A percentile compares a stretch with the other conserved stretches of the same genome.
These are phyloP conservation scores for Strobilomyces dryophilus DNA, from an alignment of 768 basidiomycete species.

Conservation along the genomic window DNA sequence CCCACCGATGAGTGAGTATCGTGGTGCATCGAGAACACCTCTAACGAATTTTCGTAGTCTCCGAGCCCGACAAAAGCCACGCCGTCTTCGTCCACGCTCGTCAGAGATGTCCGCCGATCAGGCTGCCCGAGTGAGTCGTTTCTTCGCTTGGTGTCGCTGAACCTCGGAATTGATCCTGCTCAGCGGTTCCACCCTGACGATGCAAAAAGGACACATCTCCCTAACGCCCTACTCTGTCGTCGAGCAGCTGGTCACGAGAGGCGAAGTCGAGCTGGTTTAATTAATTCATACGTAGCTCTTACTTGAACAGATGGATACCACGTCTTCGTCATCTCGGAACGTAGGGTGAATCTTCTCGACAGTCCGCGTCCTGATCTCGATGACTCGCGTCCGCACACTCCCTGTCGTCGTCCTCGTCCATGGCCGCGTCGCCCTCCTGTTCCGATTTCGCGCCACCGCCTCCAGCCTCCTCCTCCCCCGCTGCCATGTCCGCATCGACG, in stretches of 20 bases:
- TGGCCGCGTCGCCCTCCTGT: slow-evolving; percentile 32
- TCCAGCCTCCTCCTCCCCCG: slow-evolving; percentile 29
- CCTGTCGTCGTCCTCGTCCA: slow-evolving; percentile 42
- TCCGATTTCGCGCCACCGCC: slow-evolving; percentile 33
- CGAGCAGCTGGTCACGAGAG: slow-evolving; percentile 66
- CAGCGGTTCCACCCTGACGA: slow-evolving; percentile 68
- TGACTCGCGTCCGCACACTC: slow-evolving; percentile 36
- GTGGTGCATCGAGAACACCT: background rate
- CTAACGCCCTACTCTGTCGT: slow-evolving; percentile 73
- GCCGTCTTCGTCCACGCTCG: slow-evolving; percentile 84
- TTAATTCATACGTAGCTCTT: slow-evolving; percentile 18
- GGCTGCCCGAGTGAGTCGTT: slow-evolving; percentile 60
- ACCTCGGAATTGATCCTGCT: background rate
- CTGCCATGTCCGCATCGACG: slow-evolving; percentile 30
- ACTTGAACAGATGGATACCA: no score
- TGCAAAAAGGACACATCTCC: slow-evolving; percentile 80
- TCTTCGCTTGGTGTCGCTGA: background rate
- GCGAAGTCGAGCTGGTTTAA: slow-evolving; percentile 75
- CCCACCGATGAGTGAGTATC: slow-evolving; percentile 65
- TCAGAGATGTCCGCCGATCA: slow-evolving; percentile 60
- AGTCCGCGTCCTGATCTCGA: slow-evolving; percentile 42
- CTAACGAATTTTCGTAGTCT: slow-evolving; percentile 46
- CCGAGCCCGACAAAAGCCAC: slow-evolving; percentile 67
- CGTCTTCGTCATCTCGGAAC: slow-evolving; percentile 32
- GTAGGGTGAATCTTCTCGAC: slow-evolving; percentile 42